These are phyloP conservation scores for Quambalaria eucalypti DNA, from an alignment of 1,284 basidiomycete species.

Conservation along the genomic window DNA sequence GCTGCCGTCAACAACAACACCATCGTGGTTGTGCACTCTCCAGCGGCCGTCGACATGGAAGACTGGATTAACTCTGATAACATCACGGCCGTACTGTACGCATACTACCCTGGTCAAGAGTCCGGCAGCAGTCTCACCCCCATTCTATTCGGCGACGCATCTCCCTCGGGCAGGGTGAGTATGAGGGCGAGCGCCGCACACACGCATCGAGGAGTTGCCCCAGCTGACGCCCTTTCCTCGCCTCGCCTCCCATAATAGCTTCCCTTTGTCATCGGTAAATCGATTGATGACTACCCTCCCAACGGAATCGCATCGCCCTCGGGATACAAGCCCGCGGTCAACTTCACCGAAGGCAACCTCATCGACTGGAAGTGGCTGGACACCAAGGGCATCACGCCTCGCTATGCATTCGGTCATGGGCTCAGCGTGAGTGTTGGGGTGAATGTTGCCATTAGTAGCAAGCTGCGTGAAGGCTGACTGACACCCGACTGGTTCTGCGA, in stretches of 20 bases:
- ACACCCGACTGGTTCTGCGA: no score
- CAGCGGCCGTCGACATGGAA: conserved; percentile 18
- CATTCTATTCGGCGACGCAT: conserved; percentile 57
- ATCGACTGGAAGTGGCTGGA: conserved; percentile 65
- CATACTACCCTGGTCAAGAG: conserved; percentile 64
- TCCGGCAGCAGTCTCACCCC: conserved; percentile 66
- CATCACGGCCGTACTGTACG: conserved; percentile 52
- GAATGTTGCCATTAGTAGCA: no score
- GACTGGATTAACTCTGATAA: conserved; percentile 24
- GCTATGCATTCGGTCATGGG: conserved; percentile 71
- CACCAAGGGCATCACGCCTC: conserved; percentile 56
- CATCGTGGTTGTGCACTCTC: conserved; percentile 22
- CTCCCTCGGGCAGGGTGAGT: conserved; percentile 50
- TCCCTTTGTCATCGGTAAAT: conserved; percentile 57
- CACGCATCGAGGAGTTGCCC: conserved; percentile 58
- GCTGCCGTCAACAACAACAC: conserved; percentile 28
- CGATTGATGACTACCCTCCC: conserved; percentile 54
- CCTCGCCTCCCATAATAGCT: conserved; percentile 50
- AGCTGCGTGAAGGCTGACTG: background rate
- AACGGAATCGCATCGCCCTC: conserved; percentile 30
- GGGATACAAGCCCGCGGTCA: no score
- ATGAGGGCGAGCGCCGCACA: no score
- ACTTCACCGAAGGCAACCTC: conserved; percentile 61
- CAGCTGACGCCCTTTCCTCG: no score
- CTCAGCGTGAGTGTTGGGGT: conserved; percentile 69